Evolutionary conservation across 2,329 filamentous ascomycete genomes (phyloP).

Genomic region (Microsporum canis): DNA sequence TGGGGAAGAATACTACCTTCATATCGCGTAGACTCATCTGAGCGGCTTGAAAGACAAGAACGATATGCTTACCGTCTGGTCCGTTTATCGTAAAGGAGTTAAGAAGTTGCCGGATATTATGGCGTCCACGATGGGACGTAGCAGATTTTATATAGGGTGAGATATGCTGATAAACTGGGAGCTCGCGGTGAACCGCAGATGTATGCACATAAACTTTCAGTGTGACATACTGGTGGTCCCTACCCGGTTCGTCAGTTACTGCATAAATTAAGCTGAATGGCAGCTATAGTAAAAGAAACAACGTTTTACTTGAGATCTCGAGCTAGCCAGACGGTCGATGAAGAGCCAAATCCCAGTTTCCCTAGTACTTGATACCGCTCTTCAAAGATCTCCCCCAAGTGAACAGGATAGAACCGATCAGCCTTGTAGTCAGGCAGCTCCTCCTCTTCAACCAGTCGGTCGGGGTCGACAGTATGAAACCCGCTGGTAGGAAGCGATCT

Average conservation of each 20-base stretch:
- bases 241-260: background rate
- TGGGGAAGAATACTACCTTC: slow-evolving; percentile 13
- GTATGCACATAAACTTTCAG: slow-evolving; percentile 19
- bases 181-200: slow-evolving; percentile 19
- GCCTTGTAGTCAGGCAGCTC: slow-evolving; percentile 10
- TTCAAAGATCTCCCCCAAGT: slow-evolving; percentile 11
- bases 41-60: slow-evolving; percentile 21
- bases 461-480: background rate
- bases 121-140: slow-evolving; percentile 17
- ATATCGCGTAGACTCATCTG: slow-evolving; percentile 21
- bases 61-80: slow-evolving; percentile 19
- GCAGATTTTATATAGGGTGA: slow-evolving; percentile 9
- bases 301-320: slow-evolving; percentile 12
- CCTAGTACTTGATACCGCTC: slow-evolving; percentile 15
- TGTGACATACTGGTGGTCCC: slow-evolving; percentile 17
- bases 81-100: slow-evolving; percentile 24
- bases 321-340: slow-evolving; percentile 19
- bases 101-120: slow-evolving; percentile 21
- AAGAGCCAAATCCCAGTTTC: slow-evolving; percentile 18
- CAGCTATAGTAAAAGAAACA: background rate
- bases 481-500: background rate
- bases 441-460: slow-evolving; percentile 12
- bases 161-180: slow-evolving; percentile 21
- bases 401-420: slow-evolving; percentile 12
- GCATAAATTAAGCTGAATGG: background rate